A percentile compares a stretch with the other conserved stretches of the same genome.
Conservation (phyloP, 495 filamentous ascomycete species). For the Aspergillus kassunensis region DNA sequence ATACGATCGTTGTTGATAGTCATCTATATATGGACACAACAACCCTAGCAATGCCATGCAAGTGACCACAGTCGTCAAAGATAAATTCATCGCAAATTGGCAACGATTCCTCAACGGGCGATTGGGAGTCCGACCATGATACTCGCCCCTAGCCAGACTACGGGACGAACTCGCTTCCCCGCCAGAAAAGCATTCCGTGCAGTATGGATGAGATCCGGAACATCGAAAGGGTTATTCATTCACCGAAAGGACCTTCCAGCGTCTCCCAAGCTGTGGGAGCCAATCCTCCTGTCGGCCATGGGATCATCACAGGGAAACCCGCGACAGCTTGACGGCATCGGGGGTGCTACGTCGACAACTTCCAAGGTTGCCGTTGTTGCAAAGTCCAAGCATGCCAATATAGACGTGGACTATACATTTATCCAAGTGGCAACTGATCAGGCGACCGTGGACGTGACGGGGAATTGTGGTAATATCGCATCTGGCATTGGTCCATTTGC, state of each 20-base stretch:
- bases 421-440: conserved; percentile 30
- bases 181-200: too few relatives aligned
- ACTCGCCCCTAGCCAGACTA: too few relatives aligned
- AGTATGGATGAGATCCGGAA: conserved; percentile 40
- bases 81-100: too few relatives aligned
- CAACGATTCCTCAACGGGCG: too few relatives aligned
- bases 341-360: conserved; percentile 37
- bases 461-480: conserved; percentile 40
- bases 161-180: too few relatives aligned
- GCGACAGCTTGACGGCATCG: conserved; percentile 31
- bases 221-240: conserved; percentile 37
- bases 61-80: too few relatives aligned
- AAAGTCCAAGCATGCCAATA: conserved; percentile 21
- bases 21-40: too few relatives aligned
- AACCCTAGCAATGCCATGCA: too few relatives aligned
- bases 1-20: too few relatives aligned
- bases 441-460: conserved; percentile 33
- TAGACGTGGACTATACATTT: conserved; percentile 41
- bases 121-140: too few relatives aligned
- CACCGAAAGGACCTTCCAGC: conserved; percentile 29
- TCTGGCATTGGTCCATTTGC: conserved; percentile 36
- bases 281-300: conserved; percentile 30
- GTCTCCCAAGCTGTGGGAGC: conserved; percentile 19
- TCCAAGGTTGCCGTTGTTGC: conserved; percentile 35
- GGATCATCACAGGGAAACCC: conserved; percentile 17